Evolutionary conservation across 2,329 filamentous ascomycete species (phyloP), one percentile per base, ranked within the genome.

Genomic region (Tolypocladium inflatum): DNA sequence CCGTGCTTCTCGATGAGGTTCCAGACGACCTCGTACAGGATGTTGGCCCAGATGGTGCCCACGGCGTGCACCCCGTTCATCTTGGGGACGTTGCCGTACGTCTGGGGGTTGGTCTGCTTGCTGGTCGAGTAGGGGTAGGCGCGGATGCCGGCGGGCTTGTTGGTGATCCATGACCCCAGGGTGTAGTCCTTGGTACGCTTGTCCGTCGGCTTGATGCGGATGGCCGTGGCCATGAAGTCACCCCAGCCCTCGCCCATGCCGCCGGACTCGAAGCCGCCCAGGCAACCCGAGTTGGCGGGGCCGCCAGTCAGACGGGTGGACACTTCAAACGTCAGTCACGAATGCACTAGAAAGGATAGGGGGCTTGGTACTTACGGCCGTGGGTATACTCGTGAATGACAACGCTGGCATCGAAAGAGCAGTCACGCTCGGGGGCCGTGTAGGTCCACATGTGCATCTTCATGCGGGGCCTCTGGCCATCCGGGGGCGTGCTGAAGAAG

Each of bases 171-270:
- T 33, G 73, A 73, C 9, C 78, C 81, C 67, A 83, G 74, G 11
- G 74, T 59, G 64, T 80, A 81, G 67, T 80, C 68, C 2, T 67
- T 78, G 4, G 58, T 61, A 51, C 78, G 71, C 7, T 74, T 81
- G 65, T 82, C 78, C 17, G 60, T 60, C 3, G 72, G 53, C 69
- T 78, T 78, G 58, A 80, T 64, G 55, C 76, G 74, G 59, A 82
- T 72, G 5, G 80, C 77, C 0, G 76, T 77, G 6, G 80, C 80
- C 68, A 78, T 78, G 68, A 83, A 81, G 62, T 84, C 81, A 58
- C 76, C 71, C 81, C 81, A 84, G 42, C 81, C 81, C 58, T 84
- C 81, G 39, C 80, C 80, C 81, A 84, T 82, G 43, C 81, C 81
- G 10, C 79, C 76, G 1, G 77, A 70, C 60, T 84, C 80, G n/a